Evolutionary conservation across 1,284 basidiomycete species (phyloP), one percentile per base, ranked within the genome.

Genomic region (Sporisorium scitamineum): DNA sequence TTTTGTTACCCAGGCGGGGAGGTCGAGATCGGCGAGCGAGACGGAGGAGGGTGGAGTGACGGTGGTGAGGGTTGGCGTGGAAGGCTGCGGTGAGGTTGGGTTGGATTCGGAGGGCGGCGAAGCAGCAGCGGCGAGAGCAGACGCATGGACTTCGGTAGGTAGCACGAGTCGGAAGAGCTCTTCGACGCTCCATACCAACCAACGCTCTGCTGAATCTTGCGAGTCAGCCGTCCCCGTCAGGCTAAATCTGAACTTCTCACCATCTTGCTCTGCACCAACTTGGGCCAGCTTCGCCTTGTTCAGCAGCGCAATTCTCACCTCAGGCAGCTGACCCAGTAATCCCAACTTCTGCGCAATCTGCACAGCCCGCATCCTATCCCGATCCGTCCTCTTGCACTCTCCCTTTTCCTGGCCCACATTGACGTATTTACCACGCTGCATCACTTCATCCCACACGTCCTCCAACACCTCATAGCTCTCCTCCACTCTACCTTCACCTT

Each of bases 151-250:
- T 5, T 69, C 64, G 1, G 59, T 45, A 0, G 73, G 78, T 10
- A 80, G 37, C 0, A 68, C 54, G 22, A 84, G 68, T 6, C 76
- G 56, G 48, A 84, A 69, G 22, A 84, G 72, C 68, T 85, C 84
- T 42, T 82, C 81, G 24, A 86, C 82, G 59, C 81, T 83, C 85
- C 85, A 86, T 0, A 78, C 72, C n/a, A 86, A 62, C 70, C 82
- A 81, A 27, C 76, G 59, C 54, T 86, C 85, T 9, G 77, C 75
- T 0, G 78, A 74, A 18, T 81, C 78, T 27, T 60, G 48, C 22
- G 72, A 69, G 2, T 61, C 60, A 2, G 70, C 57, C 0, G 71
- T 75, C 9, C 69, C 73, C n/a, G 71, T 73, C 26, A 71, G 31
- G 6, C 45, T 22, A 63, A 70, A 64, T 55, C 27, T 54, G 22